Conservation (phyloP, 139 green algal genomes). For the Asterochloris sp. region DNA sequence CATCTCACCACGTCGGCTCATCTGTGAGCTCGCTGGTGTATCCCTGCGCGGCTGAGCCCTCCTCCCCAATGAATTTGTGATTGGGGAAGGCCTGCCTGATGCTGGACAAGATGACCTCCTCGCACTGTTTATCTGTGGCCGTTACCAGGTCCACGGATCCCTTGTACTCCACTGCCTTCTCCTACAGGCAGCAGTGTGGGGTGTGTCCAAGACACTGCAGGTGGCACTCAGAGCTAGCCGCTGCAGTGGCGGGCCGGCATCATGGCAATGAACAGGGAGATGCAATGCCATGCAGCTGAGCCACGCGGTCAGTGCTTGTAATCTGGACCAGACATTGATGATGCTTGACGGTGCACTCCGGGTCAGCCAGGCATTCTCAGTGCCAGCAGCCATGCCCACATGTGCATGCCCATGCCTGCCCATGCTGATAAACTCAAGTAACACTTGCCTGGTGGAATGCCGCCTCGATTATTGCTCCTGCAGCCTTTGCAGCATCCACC, state of each 20-base stretch:
- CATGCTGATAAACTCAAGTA: too few relatives aligned
- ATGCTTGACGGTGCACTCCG: too few relatives aligned
- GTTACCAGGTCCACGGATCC: slow-evolving; percentile 88
- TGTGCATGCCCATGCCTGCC: too few relatives aligned
- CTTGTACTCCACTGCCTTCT: slow-evolving; percentile 43
- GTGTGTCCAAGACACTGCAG: too few relatives aligned
- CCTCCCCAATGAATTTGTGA: slow-evolving; percentile 82
- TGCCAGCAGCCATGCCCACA: too few relatives aligned
- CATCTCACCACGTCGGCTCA: slow-evolving; percentile 91
- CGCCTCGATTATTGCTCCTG: slow-evolving; percentile 35
- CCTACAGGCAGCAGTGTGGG: not conserved
- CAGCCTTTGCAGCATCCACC: slow-evolving; percentile 30
- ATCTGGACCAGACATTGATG: too few relatives aligned
- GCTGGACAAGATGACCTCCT: slow-evolving; percentile 52
- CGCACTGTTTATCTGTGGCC: slow-evolving; percentile 89
- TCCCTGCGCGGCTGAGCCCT: slow-evolving; percentile 48
- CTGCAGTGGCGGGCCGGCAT: too few relatives aligned
- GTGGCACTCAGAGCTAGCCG: too few relatives aligned
- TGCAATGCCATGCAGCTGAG: too few relatives aligned
- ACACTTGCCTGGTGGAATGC: slow-evolving; percentile 17
- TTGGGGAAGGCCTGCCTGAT: slow-evolving; percentile 67
- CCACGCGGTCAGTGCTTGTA: too few relatives aligned
- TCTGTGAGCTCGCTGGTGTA: slow-evolving; percentile 61
- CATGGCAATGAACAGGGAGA: too few relatives aligned
- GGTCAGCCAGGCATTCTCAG: too few relatives aligned